Evolutionary conservation across 2,329 filamentous ascomycete species (phyloP).

Genomic region (Pseudogymnoascus sp.): DNA sequence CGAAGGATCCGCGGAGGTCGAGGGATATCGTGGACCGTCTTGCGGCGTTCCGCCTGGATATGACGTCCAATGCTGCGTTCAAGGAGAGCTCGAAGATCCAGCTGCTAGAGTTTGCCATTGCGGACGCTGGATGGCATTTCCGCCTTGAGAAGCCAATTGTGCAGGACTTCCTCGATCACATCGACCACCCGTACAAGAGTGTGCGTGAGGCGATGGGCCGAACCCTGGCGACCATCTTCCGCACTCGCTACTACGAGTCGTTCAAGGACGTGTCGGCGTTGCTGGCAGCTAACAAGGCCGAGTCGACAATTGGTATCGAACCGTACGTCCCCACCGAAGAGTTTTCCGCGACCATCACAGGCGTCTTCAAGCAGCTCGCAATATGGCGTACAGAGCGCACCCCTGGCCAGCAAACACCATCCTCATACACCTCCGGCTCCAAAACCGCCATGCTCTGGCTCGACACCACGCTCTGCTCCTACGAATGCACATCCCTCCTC

Average conservation of each 20-base stretch:
- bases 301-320: constrained; percentile 74
- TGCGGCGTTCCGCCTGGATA: constrained; percentile 79
- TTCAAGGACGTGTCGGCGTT: constrained; percentile 72
- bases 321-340: constrained; percentile 74
- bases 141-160: constrained; percentile 81
- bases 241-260: constrained; percentile 88
- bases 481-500: constrained; percentile 85
- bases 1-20: constrained; percentile 79
- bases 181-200: constrained; percentile 96
- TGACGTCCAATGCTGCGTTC: constrained; percentile 93
- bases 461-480: constrained; percentile 80
- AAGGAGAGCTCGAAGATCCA: constrained; percentile 97
- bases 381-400: constrained; percentile 77
- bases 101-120: constrained; percentile 78
- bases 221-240: constrained; percentile 79
- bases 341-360: constrained; percentile 62
- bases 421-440: constrained; percentile 87
- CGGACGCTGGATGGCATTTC: constrained; percentile 93
- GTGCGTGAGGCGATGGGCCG: constrained; percentile 92
- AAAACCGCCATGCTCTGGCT: constrained; percentile 96
- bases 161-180: constrained; percentile 78
- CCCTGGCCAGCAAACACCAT: constrained; percentile 86
- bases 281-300: constrained; percentile 67
- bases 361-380: constrained; percentile 73
- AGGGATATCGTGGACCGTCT: constrained; percentile 81